Evolutionary conservation across 495 filamentous ascomycete genomes (phyloP), one percentile per base, ranked within the genome.

Genomic region (Annulohypoxylon bovei): DNA sequence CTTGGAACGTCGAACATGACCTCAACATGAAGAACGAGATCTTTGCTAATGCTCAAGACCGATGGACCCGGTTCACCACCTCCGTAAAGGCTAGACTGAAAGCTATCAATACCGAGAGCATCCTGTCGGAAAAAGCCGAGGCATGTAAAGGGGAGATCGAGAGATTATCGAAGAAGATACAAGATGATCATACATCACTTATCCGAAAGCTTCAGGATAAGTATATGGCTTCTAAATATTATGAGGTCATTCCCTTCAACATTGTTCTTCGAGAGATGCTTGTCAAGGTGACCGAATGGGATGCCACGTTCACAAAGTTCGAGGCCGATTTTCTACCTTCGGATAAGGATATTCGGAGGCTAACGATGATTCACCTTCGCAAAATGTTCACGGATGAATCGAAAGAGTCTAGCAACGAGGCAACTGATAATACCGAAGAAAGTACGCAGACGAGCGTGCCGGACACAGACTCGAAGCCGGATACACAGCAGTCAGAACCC

Each of bases 1-100:
- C 94, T 1, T 99, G 96, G 93, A 98, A 98, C 77, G 95, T 98
- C 7, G 94, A 97, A 66, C 90, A 93, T 65, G 95, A 99, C 73
- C 78, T 99, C 50, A 89, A 84, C 62, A 83, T 98, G 66, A 97
- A 95, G 77, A 98, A 99, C 71, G 93, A 97, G n/a, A 84, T 96
- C 37, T 98, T 90, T 72, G 82, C 81, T 14, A 91, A 90, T 67
- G 90, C 88, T 39, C 91, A 96, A 68, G 89, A 92, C 16, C 89
- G 92, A 6, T 88, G 97, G 71, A 90, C 87, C 64, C 88, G 90
- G 11, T 99, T 97, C 80, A 96, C 97, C 82, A 71, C 80, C 6
- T 97, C 96, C 2, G 93, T 98, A 50, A 91, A 91, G 75, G 84
- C 87, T 14, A 88, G 95, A 57, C 82, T 99, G 55, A 92, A 91